Evolutionary conservation across 1,284 basidiomycete species (phyloP), one percentile per base, ranked within the genome.

Genomic region (Sanguinoderma infundibulare): DNA sequence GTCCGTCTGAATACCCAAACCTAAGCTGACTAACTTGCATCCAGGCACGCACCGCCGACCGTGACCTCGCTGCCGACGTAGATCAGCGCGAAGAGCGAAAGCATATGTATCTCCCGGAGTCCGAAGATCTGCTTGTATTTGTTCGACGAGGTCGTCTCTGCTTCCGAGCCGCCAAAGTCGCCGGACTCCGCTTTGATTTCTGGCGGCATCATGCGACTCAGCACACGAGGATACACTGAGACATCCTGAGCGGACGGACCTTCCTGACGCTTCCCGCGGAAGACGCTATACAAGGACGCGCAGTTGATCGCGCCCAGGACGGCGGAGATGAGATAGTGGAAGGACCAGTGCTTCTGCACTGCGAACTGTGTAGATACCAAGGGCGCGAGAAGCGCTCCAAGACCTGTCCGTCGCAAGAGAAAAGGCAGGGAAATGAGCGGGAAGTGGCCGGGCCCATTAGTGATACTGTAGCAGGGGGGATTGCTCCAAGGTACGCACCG

Each of bases 21-120:
- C n/a, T n/a, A n/a, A n/a, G n/a, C n/a, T n/a, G n/a, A n/a, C n/a
- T n/a, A n/a, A n/a, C n/a, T n/a, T n/a, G n/a, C n/a, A n/a, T n/a
- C n/a, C n/a, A n/a, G n/a, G n/a, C n/a, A n/a, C n/a, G n/a, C n/a
- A n/a, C 63, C 65, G 67, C 86, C 87, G 44, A 88, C 80, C 0
- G 87, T 87, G 1, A 89, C 87, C 68, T 90, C 87, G 0, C 86
- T 81, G 9, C 88, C 88, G 42, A 90, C 86, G 69, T 90, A 90
- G 15, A 90, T 81, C 17, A 88, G 75, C 30, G 84, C 78, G 70
- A 87, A 91, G 55, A 87, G 74, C 0, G 87, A 85, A 15, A 90
- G 73, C 30, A 83, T 72, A 66, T 89, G 86, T 1, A 90, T 84
- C 6, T 79, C 77, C 50, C 77, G 79, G 32, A 81, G 75, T 15